Evolutionary conservation across 208 protist species (phyloP), one percentile per base, ranked within the genome.

Genomic region (Balamuthia mandrillaris): DNA sequence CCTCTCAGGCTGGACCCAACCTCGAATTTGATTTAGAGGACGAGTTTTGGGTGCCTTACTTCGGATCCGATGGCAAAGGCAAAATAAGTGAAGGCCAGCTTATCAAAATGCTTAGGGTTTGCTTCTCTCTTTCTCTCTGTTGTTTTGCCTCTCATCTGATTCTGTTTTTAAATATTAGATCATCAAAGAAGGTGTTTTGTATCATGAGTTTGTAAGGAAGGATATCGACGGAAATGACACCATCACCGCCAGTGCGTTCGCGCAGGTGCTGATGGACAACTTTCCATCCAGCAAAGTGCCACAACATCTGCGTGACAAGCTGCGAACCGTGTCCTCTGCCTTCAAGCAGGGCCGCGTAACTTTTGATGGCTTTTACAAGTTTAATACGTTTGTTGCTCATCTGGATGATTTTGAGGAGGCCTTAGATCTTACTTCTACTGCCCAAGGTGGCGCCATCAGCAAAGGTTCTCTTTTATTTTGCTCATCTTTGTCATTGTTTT

Each of bases 21-120:
- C 63, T 72, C 18, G 47, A 49, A 39, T 85, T 85, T 49, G 81
- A 85, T 51, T 35, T 75, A 37, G 42, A 85, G 37, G 45, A 52
- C 21, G 37, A 35, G n/a, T 75, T 56, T 18, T 66, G 44, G 84
- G 33, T 58, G 49, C 72, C 42, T 42, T 87, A 75, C 72, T 87
- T 87, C 24, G 70, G 66, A 35, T 42, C 37, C 21, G 78, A 79
- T 29, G 72, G 72, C 31, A 81, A 63, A 54, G 54, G 72, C 33
- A 54, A 39, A 21, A 56, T 87, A 21, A 44, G 49, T 21, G 41
- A 75, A 16, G 54, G 42, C 27, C 70, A 87, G 63, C 79, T 87
- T 66, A 58, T n/a, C 21, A 45, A 85, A 27, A 10, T 87, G 33
- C 54, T 86, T 41, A 47, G 47, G 18, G 81, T 81, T 42, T 45